Base-by-base conservation (phyloP, 305 asterid genomes). In the Lippia alba region DNA sequence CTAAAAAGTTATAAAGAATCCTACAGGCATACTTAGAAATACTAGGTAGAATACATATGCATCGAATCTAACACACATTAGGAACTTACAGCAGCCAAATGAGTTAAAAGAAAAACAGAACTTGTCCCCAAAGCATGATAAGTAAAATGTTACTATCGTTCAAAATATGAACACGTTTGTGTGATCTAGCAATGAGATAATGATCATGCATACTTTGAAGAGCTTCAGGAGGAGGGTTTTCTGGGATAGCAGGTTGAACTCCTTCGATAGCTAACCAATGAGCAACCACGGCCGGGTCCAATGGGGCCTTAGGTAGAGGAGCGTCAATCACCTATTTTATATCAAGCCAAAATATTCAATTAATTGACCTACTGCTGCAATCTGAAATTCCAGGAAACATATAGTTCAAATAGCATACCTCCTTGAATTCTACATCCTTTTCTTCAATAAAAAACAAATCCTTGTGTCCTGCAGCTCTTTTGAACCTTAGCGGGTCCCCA, bases 261-360 rank as follows among this genome's bases (percentile, higher is more conserved):
- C 98, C 99, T 81, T 95, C 99, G 64, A 95, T 85, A 48, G 98
- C 96, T 73, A 92, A 79, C 98, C 99, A 92, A 74, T 92, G 99
- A 61, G 91, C 77, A 69, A 84, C 81, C 69, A 95, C 84, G 8
- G 97, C 83, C 16, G 94, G 79, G 72, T 95, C 99, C 64, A 95
- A 76, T 46, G 96, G 99, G 72, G 96, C 96, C 84, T 82, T 92
- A 1, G 97, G 97, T 71, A 90, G 78, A 81, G 99, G 97, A 56
- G 98, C 89, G 84, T 94, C 98, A 70, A 94, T 90, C 74, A 90
- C 96, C 98, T 94, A 61, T 56, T 69, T 74, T 33, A 66, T 41
- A 69, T 63, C 18, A 33, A 74, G 32, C 57, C 56, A 64, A 63
- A 55, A 64, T 49, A 60, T 8, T 36, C 54, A 71, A 74, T 17